Conservation (phyloP, 2,329 filamentous ascomycete species). For the Fusarium subglutinans region DNA sequence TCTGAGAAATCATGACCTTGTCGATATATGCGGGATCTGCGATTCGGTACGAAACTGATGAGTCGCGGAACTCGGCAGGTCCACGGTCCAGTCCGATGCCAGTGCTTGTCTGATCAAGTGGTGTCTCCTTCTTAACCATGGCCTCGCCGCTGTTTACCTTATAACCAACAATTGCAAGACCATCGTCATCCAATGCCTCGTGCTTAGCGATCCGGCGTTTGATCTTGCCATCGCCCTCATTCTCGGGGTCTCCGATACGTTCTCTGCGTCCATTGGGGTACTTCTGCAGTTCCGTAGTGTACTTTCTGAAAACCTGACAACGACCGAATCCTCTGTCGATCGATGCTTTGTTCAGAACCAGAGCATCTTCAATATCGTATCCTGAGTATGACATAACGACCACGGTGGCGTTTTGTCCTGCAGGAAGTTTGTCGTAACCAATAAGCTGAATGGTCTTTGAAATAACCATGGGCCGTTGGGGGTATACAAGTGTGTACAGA, state of each 20-base stretch:
- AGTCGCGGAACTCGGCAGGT: slow-evolving; percentile 71
- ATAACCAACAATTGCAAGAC: slow-evolving; percentile 86
- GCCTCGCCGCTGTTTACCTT: slow-evolving; percentile 81
- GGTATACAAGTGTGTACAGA: slow-evolving; percentile 96
- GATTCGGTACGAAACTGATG: slow-evolving; percentile 81
- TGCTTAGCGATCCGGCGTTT: slow-evolving; percentile 73
- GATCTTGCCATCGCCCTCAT: slow-evolving; percentile 68
- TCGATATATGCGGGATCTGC: slow-evolving; percentile 90
- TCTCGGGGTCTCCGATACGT: slow-evolving; percentile 67
- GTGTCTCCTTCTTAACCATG: slow-evolving; percentile 90
- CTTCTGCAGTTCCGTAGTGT: slow-evolving; percentile 83
- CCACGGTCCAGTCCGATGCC: slow-evolving; percentile 75
- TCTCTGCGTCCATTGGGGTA: slow-evolving; percentile 83
- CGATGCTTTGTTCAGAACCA: slow-evolving; percentile 96
- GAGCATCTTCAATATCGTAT: slow-evolving; percentile 98
- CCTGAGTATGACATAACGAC: slow-evolving; percentile 99
- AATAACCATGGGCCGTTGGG: slow-evolving; percentile 96
- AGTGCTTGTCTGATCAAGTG: slow-evolving; percentile 78
- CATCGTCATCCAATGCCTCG: slow-evolving; percentile 81
- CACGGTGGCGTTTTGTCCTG: slow-evolving; percentile 95
- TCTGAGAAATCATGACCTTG: slow-evolving; percentile 93
- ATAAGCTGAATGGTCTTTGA: slow-evolving; percentile 96
- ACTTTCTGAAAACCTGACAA: slow-evolving; percentile 98
- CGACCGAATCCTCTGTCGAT: slow-evolving; percentile 94
- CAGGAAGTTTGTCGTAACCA: slow-evolving; percentile 96